Evolutionary conservation across 129 eudicot species (phyloP).

Genomic region (Glebionis coronaria): DNA sequence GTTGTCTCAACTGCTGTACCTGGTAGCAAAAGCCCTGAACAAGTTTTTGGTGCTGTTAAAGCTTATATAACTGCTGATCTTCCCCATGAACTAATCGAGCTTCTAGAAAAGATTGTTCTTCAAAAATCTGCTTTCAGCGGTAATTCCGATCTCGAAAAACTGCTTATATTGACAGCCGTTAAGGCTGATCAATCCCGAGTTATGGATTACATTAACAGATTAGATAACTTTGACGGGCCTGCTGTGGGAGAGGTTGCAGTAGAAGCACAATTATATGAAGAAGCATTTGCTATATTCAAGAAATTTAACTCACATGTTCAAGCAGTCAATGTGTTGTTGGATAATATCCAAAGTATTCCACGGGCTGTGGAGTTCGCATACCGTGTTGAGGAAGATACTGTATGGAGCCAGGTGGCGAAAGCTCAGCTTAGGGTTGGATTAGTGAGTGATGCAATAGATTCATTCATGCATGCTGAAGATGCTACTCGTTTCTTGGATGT

Average conservation of each 20-base stretch:
- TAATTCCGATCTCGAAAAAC: slow-evolving; percentile 81
- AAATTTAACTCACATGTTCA: slow-evolving; percentile 87
- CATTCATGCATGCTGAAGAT: slow-evolving; percentile 94
- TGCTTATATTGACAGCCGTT: slow-evolving; percentile 85
- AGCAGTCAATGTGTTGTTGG: slow-evolving; percentile 85
- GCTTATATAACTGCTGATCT: slow-evolving; percentile 99
- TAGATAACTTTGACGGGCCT: slow-evolving; percentile 95
- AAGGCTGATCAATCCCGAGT: slow-evolving; percentile 90
- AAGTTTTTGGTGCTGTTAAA: slow-evolving; percentile 94
- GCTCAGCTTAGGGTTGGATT: slow-evolving; percentile 90
- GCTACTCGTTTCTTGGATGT: slow-evolving; percentile 86
- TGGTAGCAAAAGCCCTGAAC: slow-evolving; percentile 94
- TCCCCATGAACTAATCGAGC: slow-evolving; percentile 92
- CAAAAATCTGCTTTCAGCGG: slow-evolving; percentile 97
- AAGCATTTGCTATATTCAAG: slow-evolving; percentile 89
- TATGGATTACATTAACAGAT: slow-evolving; percentile 84
- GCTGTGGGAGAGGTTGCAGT: slow-evolving; percentile 98
- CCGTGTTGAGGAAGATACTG: slow-evolving; percentile 98
- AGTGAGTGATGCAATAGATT: slow-evolving; percentile 95
- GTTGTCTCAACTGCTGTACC: slow-evolving; percentile 93
- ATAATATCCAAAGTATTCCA: slow-evolving; percentile 68
- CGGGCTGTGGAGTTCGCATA: slow-evolving; percentile 94
- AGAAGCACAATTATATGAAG: slow-evolving; percentile 84
- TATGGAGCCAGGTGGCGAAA: slow-evolving; percentile 98
- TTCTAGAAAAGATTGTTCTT: slow-evolving; percentile 90